Base-by-base conservation (phyloP, 139 green algal species). In the Chlamydomonas sphaeroides region DNA sequence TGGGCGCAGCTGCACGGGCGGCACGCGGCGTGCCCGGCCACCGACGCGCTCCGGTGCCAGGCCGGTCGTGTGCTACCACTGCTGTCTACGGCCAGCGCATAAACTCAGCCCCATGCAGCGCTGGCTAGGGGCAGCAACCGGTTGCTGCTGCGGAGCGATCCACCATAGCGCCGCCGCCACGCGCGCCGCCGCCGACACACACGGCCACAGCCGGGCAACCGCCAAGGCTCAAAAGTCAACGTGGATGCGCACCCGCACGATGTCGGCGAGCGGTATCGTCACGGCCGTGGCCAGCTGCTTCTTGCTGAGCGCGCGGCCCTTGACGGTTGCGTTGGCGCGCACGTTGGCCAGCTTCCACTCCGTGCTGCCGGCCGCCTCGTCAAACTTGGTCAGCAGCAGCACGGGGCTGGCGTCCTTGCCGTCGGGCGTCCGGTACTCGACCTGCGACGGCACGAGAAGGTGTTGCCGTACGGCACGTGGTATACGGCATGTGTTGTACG, bases 281-380 rank as follows among this genome's bases (percentile, higher is more conserved):
- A 86, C 78, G 48, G 59, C 30, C 76, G 81, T 45, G 28, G 92
- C 73, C 5, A 84, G 84, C 88, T 94, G 87, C 86, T 86, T 88
- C 39, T 92, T 91, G 35, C 65, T 90, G 57, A 95, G 66, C 10
- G 63, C 68, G 21, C 92, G 83, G 23, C 93, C 93, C 76, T 95
- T 95, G 45, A 78, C 79, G 8, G 70, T 72, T 7, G 89, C 79
- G 63, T 95, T 96, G 32, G 80, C 90, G 11, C 81, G 75, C 72
- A 95, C 91, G 45, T 95, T 90, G 18, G 92, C 92, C 62, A 95
- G 84, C 33, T 62, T 68, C 92, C 92, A 96, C 2, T 10, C 48
- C 1, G 68, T 93, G 2, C 53, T 45, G 17, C 77, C 86, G 0
- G 65, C 88, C 26, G 70, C 86, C 49, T 84, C 80, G 17, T 93